Percentiles rank a stretch among this genome's conserved stretches.
These are phyloP conservation scores for Musa schizocarpa DNA, from an alignment of 176 grass and related monocot genomes.

Conservation along the genomic window DNA sequence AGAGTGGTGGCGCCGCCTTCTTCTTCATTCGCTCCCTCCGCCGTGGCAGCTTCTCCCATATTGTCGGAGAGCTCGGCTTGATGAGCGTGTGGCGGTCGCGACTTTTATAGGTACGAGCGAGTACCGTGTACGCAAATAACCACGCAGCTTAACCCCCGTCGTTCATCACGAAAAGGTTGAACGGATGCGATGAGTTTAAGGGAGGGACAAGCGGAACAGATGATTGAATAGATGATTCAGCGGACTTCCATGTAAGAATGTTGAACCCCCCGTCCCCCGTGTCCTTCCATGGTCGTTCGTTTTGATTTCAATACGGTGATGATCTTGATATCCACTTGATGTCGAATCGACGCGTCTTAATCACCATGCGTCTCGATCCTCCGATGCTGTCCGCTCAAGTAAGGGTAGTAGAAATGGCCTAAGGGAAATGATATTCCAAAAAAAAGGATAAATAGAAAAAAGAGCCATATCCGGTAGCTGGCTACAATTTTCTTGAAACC, in stretches of 20 bases:
- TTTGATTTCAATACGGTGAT: too few relatives aligned
- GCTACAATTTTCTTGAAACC: not conserved
- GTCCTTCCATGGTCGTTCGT: too few relatives aligned
- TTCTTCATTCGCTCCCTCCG: too few relatives aligned
- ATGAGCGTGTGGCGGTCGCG: not conserved
- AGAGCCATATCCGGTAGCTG: not conserved
- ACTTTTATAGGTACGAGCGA: not conserved
- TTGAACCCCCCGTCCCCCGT: too few relatives aligned
- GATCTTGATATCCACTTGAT: too few relatives aligned
- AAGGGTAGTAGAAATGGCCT: not conserved
- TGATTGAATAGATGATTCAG: too few relatives aligned
- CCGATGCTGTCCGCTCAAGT: too few relatives aligned
- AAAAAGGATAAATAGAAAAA: not conserved
- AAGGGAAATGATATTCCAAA: not conserved
- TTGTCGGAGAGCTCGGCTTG: not conserved
- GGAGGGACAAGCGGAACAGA: too few relatives aligned
- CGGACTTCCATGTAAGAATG: too few relatives aligned
- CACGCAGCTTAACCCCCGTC: not conserved
- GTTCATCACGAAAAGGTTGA: too few relatives aligned
- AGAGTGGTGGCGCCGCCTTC: not conserved
- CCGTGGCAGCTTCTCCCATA: not conserved
- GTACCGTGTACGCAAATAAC: not conserved
- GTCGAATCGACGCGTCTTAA: not conserved
- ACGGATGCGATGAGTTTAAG: too few relatives aligned
- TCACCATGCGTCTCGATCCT: not conserved